Base-by-base conservation (phyloP, 2,329 filamentous ascomycete genomes). In the Hypoxylon sp. region DNA sequence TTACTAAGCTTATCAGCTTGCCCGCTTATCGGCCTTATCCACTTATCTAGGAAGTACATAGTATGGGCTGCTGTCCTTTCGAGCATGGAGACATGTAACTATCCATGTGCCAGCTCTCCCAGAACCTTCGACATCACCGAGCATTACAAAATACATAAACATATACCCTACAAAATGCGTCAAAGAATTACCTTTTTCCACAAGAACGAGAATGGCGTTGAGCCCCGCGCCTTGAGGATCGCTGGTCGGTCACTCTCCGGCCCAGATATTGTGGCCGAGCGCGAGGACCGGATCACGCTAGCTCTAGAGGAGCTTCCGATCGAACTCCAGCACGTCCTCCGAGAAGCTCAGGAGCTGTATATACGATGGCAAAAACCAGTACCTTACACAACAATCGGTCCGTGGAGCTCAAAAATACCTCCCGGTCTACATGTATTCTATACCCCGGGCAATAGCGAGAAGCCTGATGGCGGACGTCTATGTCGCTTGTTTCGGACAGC, bases 341-440 rank as follows among this genome's bases (percentile, higher is more conserved):
- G 86, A 60, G 84, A 88, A 74, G 89, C 88, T 70, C 88, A 91
- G 74, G 90, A 94, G 78, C 82, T 98, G 46, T 92, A 95, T 79
- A 82, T 98, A 65, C 89, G 92, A 77, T 97, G 94, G 93, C 86
- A 88, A n/a, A 88, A 89, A 13, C 82, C 88, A 2, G 74, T 77
- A 6, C 75, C 85, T 1, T 91, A 90, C 77, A 82, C 87, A 42
- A 83, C 87, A 1, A 82, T 91, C 49, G 85, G 90, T 42, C 95
- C 95, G 1, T 91, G 96, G 75, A 83, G 88, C 48, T 94, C 94
- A 57, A 88, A 92, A 65, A 80, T 94, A 13, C 90, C 93, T 1
- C 90, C 95, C 0, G 95, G 95, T 2, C 82, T 98, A 22, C 94
- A 98, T 82, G 83, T 94, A 27, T 92, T 92, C 74, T 94, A 91